A percentile compares a stretch with the other conserved stretches of the same genome.
Evolutionary conservation across 164 flowering plant species (phyloP).

Genomic region (Annona squamosa): DNA sequence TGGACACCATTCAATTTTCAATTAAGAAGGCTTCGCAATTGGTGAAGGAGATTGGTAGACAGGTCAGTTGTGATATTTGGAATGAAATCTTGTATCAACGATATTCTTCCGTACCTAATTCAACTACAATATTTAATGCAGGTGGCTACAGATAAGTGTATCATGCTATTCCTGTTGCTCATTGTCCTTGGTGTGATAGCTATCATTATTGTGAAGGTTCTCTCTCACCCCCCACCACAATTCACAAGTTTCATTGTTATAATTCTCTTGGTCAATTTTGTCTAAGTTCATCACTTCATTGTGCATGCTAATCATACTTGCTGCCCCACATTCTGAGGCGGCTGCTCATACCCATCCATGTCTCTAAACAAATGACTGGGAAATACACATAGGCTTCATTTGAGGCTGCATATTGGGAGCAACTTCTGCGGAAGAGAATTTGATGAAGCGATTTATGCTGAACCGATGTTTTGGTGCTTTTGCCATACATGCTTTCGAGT

Average conservation of each 20-base stretch:
- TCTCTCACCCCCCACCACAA: constrained; percentile 10
- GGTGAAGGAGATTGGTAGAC: constrained; percentile 97
- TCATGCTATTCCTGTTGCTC: constrained; percentile 83
- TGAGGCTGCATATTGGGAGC: too few relatives aligned
- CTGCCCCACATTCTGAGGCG: not conserved
- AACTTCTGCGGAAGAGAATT: too few relatives aligned
- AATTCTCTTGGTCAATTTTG: too few relatives aligned
- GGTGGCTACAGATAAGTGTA: constrained; percentile 98
- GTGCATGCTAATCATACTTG: not conserved
- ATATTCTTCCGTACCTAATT: not conserved
- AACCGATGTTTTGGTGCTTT: too few relatives aligned
- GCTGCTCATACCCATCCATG: too few relatives aligned
- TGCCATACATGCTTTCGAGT: too few relatives aligned
- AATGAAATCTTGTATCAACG: not conserved
- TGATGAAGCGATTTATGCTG: too few relatives aligned
- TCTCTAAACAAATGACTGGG: too few relatives aligned
- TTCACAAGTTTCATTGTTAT: not conserved
- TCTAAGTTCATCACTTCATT: not conserved
- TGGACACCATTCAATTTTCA: constrained; percentile 94
- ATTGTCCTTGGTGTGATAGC: constrained; percentile 91
- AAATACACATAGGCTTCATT: too few relatives aligned
- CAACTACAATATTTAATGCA: constrained; percentile 17
- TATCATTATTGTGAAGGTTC: constrained; percentile 87
- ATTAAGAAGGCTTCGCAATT: constrained; percentile 95
- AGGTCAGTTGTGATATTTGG: constrained; percentile 37